Percentiles rank a stretch among this genome's conserved stretches.
phyloP scores from a whole-genome alignment of 768 basidiomycete genomes.

The Termitomyces sp. region DNA sequence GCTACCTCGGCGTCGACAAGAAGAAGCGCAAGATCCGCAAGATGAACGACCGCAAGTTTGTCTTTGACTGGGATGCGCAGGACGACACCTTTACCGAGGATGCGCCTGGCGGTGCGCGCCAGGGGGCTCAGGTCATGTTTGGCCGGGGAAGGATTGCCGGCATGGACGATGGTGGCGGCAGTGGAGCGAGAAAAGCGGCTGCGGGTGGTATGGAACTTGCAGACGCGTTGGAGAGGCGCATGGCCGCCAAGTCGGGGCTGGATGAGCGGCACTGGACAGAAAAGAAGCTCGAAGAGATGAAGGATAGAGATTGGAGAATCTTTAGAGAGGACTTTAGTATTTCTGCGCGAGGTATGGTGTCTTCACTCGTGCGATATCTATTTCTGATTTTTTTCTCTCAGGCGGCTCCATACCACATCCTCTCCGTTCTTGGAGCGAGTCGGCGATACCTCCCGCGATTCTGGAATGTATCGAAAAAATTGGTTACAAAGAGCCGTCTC shows the following conservation, averaged over 20 bases:
- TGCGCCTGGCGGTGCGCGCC: conserved; percentile 68
- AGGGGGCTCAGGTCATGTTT: conserved; percentile 87
- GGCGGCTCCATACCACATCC: conserved; percentile 95
- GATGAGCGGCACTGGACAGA: conserved; percentile 99
- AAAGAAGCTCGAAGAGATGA: conserved; percentile 89
- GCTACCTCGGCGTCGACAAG: conserved; percentile 92
- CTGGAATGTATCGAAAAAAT: conserved; percentile 84
- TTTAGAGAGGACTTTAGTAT: conserved; percentile 99
- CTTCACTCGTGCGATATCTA: not conserved
- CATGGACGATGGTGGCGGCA: conserved; percentile 75
- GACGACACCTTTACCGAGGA: conserved; percentile 90
- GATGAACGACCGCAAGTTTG: conserved; percentile 94
- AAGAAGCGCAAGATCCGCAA: conserved; percentile 94
- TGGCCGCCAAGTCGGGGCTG: conserved; percentile 74
- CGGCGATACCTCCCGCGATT: conserved; percentile 73
- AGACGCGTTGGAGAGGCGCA: conserved; percentile 79
- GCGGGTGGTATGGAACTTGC: conserved; percentile 52
- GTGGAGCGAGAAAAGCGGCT: conserved; percentile 34
- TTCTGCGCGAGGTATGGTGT: conserved; percentile 71
- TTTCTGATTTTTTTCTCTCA: conserved; percentile 24
- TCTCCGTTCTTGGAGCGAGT: conserved; percentile 89
- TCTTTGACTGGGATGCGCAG: conserved; percentile 98
- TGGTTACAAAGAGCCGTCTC: conserved; percentile 95
- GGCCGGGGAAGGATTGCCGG: conserved; percentile 81
- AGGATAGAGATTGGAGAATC: conserved; percentile 98